These are phyloP conservation scores for Dryadomyces quercus-mongolicae DNA, from an alignment of 2,329 filamentous ascomycete species.

Conservation along the genomic window DNA sequence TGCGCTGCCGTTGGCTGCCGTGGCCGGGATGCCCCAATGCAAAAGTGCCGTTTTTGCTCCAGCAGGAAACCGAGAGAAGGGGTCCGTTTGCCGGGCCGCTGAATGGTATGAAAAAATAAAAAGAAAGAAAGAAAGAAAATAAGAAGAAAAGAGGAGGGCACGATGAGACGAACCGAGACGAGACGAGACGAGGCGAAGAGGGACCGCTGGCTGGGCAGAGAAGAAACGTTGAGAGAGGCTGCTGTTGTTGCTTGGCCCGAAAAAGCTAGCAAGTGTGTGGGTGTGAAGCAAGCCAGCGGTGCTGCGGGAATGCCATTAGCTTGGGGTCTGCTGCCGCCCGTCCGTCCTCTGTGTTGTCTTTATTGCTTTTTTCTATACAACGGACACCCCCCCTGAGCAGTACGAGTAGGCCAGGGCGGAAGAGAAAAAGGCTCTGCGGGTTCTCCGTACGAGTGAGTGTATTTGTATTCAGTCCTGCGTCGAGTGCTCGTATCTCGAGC, in stretches of 20 bases:
- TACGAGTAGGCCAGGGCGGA: background rate
- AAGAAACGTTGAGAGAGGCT: background rate
- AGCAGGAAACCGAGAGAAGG: background rate
- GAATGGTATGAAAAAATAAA: background rate
- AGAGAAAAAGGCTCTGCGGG: background rate
- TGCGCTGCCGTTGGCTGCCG: background rate
- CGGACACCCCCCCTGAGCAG: background rate
- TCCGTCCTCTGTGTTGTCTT: background rate
- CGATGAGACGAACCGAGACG: background rate
- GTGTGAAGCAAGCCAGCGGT: background rate
- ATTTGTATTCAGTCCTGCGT: background rate
- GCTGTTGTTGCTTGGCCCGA: background rate
- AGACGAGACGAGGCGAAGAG: background rate
- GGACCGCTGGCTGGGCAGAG: background rate
- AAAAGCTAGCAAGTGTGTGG: background rate
- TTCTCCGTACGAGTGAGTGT: no score
- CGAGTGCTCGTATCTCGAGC: background rate
- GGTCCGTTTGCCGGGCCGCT: background rate
- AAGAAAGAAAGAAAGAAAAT: background rate
- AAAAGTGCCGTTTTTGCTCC: no score
- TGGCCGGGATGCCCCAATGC: no score
- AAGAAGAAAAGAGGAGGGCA: background rate
- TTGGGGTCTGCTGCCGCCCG: background rate
- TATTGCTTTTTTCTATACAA: background rate
- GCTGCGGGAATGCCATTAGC: background rate